phyloP scores from a whole-genome alignment of 2,329 filamentous ascomycete genomes.

The Diaporthe sp. region DNA sequence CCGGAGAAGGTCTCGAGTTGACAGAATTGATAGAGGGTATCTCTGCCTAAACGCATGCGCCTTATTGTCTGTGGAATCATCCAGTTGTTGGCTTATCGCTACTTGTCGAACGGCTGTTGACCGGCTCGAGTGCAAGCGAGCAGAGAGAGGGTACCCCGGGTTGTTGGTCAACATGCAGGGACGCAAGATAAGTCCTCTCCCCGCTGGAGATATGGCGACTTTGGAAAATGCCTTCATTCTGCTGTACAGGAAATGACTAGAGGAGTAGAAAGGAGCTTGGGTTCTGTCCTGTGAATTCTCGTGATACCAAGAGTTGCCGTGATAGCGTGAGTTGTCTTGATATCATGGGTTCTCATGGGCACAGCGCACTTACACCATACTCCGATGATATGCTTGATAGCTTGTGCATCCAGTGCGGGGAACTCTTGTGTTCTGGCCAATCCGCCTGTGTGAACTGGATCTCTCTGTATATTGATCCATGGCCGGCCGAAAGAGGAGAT shows the following conservation, averaged over 20 bases:
- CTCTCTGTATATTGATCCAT: not conserved
- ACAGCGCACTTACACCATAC: not conserved
- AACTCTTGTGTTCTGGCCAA: not conserved
- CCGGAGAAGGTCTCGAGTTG: not conserved
- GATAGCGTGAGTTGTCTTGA: not conserved
- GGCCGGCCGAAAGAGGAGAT: not conserved
- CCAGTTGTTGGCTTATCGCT: not conserved
- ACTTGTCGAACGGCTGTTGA: not conserved
- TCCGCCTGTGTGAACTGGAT: not conserved
- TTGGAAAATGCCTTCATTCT: not conserved
- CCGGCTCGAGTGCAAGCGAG: not conserved
- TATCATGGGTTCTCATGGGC: not conserved
- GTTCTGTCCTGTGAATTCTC: not conserved
- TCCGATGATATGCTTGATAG: not conserved
- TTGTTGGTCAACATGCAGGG: not conserved
- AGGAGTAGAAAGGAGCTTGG: not conserved
- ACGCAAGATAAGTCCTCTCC: not conserved
- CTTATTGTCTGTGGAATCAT: not conserved
- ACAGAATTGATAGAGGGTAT: not conserved
- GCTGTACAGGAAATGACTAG: not conserved
- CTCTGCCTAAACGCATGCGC: not conserved
- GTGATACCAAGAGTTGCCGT: not conserved
- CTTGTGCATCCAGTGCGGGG: not conserved
- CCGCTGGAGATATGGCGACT: not conserved
- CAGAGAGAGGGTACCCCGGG: not conserved